phyloP scores from a whole-genome alignment of 257 asterid genomes.

The Fraxinus anomala region DNA sequence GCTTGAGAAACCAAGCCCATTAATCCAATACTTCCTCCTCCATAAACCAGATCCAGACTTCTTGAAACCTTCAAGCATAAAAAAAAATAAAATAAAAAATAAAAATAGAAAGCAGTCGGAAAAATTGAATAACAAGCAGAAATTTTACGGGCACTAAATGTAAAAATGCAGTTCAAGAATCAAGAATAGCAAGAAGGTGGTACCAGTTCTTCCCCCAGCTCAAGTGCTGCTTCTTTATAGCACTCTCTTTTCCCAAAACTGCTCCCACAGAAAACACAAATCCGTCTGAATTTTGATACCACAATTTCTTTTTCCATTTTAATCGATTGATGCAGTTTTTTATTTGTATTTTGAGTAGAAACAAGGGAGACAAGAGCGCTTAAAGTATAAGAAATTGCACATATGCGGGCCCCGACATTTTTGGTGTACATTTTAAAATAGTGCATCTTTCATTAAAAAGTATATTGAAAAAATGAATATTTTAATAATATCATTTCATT shows the following conservation, averaged over 20 bases:
- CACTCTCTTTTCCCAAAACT: conserved; percentile 69
- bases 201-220: conserved; percentile 69
- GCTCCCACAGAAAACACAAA: conserved; percentile 76
- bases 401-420: not conserved
- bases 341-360: not conserved
- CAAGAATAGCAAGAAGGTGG: no score
- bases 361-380: no score
- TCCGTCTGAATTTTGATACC: conserved; percentile 53
- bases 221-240: conserved; percentile 63
- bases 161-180: not conserved
- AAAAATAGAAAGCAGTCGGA: not conserved
- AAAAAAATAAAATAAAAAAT: not conserved
- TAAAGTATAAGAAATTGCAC: not conserved
- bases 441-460: no score
- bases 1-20: conserved; percentile 72
- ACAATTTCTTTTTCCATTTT: conserved; percentile 30
- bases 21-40: conserved; percentile 75
- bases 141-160: not conserved
- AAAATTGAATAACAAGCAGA: not conserved
- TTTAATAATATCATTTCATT: no score
- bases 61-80: conserved; percentile 51
- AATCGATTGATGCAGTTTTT: not conserved
- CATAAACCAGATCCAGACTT: conserved; percentile 70
- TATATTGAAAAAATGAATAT: no score
- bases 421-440: no score